Base-by-base conservation (phyloP, 2,329 filamentous ascomycete species). In the Zarea fungicola region DNA sequence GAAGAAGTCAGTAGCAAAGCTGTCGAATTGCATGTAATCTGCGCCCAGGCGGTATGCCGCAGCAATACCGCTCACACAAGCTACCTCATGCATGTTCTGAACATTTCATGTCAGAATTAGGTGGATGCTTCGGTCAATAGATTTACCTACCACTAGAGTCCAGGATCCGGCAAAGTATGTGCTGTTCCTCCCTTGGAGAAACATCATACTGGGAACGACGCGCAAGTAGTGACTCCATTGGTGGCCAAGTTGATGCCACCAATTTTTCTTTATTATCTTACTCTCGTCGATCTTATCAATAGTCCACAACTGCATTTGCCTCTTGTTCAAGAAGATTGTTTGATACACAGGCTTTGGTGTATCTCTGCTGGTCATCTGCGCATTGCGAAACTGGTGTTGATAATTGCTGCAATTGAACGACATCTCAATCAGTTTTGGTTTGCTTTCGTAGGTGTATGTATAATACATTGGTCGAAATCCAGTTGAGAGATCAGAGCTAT, bases 381-480 rank as follows among this genome's bases (percentile, higher is more conserved):
- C 60, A 18, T 63, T 62, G 1, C 80, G 80, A 54, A 89, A 85
- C 60, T 89, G 85, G 37, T 82, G 75, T 61, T 89, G 85, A 65
- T 89, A 88, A 61, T 87, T 86, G 31, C 81, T 84, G 66, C 83
- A 86, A 63, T 89, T 84, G 65, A 88, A 89, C 49, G 78, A 84
- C 81, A 84, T 84, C 61, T 84, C 81, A 7, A 85, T 76, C 58
- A 81, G 78, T 3, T 69, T 75, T 1, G 72, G 70, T 55, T 83
- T 75, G 13, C 74, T 52, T 0, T 70, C 64, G 60, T 85, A 84
- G 45, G 73, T 76, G 48, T 82, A 78, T 55, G 80, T 84, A 58
- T 77, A 77, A 66, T 84, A 85, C 81, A 84, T 84, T 44, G 81
- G 80, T 42, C 74, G 71, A 68, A 80, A 85, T 18, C 74, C 75